Evolutionary conservation across 2,329 filamentous ascomycete species (phyloP).

Genomic region (Penicillium psychrosexuale): DNA sequence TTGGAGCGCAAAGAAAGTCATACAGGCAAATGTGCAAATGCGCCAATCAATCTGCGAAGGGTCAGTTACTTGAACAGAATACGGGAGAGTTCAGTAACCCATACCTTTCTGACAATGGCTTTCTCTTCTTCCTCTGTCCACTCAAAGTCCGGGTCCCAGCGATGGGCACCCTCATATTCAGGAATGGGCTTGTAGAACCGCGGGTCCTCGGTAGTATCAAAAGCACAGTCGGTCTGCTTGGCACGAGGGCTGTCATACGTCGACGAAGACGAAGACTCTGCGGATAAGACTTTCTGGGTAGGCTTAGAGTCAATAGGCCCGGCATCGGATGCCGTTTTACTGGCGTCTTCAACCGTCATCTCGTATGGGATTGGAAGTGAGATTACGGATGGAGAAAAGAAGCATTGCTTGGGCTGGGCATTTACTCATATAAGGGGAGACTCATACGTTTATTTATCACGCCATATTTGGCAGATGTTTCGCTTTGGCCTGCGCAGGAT

Average conservation of each 20-base stretch:
- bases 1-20: slow-evolving; percentile 64
- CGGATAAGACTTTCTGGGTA: background rate
- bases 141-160: slow-evolving; percentile 48
- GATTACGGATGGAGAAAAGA: background rate
- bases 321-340: background rate
- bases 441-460: slow-evolving; percentile 1
- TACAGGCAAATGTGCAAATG: slow-evolving; percentile 46
- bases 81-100: background rate
- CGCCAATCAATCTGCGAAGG: slow-evolving; percentile 39
- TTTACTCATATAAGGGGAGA: slow-evolving; percentile 14
- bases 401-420: background rate
- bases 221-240: slow-evolving; percentile 26
- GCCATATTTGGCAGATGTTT: slow-evolving; percentile 3
- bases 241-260: slow-evolving; percentile 9
- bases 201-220: slow-evolving; percentile 36
- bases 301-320: slow-evolving; percentile 10
- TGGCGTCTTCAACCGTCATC: slow-evolving; percentile 21
- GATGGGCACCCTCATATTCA: slow-evolving; percentile 48
- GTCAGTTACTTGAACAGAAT: background rate
- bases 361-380: background rate
- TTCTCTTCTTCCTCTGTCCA: slow-evolving; percentile 47
- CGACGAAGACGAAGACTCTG: slow-evolving; percentile 17
- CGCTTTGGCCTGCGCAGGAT: background rate
- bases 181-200: slow-evolving; percentile 40
- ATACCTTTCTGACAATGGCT: slow-evolving; percentile 38